Conservation (phyloP, 495 filamentous ascomycete species). For the Xanthoparmelia taractica region DNA sequence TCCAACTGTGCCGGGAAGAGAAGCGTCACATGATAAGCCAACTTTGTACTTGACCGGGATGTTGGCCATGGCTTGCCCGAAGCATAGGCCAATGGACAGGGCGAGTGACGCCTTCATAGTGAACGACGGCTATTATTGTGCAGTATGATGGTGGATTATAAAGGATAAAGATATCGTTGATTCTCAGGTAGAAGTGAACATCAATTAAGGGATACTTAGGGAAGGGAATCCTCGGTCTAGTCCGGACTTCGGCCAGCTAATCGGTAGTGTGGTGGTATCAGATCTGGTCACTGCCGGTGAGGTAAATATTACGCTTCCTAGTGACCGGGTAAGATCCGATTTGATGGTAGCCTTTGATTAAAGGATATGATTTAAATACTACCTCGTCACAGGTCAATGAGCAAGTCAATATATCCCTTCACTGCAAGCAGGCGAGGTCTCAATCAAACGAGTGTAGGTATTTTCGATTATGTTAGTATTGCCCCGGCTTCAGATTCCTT, state of each 20-base stretch:
- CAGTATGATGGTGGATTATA: background rate
- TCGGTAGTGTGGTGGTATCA: background rate
- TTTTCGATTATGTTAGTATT: background rate
- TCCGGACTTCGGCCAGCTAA: background rate
- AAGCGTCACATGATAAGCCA: constrained; percentile 30
- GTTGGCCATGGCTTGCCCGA: constrained; percentile 25
- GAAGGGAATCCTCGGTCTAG: background rate
- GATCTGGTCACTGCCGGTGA: background rate
- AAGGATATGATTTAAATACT: background rate
- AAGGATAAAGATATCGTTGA: background rate
- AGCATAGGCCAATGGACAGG: background rate
- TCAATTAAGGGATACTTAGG: background rate
- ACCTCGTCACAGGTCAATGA: background rate
- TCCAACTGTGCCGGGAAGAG: constrained; percentile 23
- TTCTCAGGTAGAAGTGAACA: background rate
- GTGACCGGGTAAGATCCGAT: background rate
- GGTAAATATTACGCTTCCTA: background rate
- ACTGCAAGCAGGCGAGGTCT: background rate
- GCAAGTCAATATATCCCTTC: background rate
- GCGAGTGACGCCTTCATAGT: constrained; percentile 6
- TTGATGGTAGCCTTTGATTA: background rate
- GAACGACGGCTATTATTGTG: background rate
- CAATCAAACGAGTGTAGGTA: background rate
- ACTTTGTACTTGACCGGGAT: constrained; percentile 36
- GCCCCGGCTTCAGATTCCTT: background rate